Evolutionary conservation across 306 rosid genomes (phyloP).

Genomic region (Lotus japonicus): DNA sequence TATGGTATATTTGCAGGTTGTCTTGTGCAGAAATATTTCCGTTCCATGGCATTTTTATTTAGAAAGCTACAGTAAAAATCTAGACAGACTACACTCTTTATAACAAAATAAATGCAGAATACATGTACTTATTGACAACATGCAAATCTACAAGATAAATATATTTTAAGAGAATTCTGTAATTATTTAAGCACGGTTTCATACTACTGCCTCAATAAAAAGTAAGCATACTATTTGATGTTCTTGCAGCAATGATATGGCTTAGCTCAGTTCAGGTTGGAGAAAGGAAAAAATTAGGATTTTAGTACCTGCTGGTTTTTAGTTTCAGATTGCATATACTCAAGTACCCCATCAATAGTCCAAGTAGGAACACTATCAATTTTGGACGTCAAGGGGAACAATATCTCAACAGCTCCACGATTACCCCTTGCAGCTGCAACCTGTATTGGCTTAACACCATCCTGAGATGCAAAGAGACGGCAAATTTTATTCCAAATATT

Average conservation of each 20-base stretch:
- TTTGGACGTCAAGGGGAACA: slow-evolving; percentile 74
- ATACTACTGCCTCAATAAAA: background rate
- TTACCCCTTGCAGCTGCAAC: slow-evolving; percentile 75
- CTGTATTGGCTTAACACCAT: slow-evolving; percentile 74
- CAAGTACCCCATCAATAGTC: slow-evolving; percentile 70
- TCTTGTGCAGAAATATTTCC: background rate
- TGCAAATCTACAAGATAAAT: too few relatives aligned
- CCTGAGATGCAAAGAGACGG: slow-evolving; percentile 49
- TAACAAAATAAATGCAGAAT: slow-evolving; percentile 2
- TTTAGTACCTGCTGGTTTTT: slow-evolving; percentile 56
- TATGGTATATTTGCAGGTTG: background rate
- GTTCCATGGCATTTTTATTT: background rate
- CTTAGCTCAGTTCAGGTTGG: background rate
- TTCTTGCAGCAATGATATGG: background rate
- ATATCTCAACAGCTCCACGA: slow-evolving; percentile 57
- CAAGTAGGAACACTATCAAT: slow-evolving; percentile 55
- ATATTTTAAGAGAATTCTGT: too few relatives aligned
- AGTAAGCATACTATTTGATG: background rate
- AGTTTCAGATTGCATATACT: slow-evolving; percentile 58
- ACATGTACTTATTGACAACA: too few relatives aligned
- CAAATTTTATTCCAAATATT: slow-evolving; percentile 2
- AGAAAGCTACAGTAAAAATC: background rate
- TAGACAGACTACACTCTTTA: background rate
- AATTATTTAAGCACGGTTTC: background rate
- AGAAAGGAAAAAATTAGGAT: background rate